Base-by-base conservation (phyloP, 2,329 filamentous ascomycete genomes). In the Orbilia brochopaga region DNA sequence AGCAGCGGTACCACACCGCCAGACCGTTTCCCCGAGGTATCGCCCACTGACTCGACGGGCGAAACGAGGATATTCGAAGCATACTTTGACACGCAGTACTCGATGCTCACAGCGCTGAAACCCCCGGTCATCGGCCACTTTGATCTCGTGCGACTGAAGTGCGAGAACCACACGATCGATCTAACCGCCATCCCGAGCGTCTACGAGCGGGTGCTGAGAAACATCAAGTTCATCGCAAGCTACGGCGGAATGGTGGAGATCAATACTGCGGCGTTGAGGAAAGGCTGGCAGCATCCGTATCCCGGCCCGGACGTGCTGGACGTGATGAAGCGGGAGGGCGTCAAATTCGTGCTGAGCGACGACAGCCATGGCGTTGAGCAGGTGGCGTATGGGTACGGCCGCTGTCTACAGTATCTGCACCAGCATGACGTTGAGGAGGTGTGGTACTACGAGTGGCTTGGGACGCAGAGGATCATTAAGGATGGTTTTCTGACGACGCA, bases 281-380 rank as follows among this genome's bases (percentile, higher is more conserved):
- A 99, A 82, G 94, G 93, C 3, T 85, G 97, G 80, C 85, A 82
- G 19, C 92, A 97, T 82, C 91, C 93, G 51, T 99, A 99, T 82
- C 94, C 94, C 0, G 87, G 87, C 73, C 84, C 85, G 60, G 83
- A 86, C 76, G 89, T 99, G 77, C 91, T 91, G 76, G 84, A 90
- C 84, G 88, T 90, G 76, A 79, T 80, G 6, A 83, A 90, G 76
- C 88, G 30, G 19, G 51, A 70, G 32, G 75, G 88, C 23, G 92
- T 94, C 23, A 86, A 85, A 70, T 96, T 97, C 80, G 95, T 91
- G 59, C 84, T 99, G 76, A 96, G 91, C 5, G 94, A 99, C 79
- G 94, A 99, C 80, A 96, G 92, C 79, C 94, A 99, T 81, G 90
- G 90, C 42, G 85, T 91, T 67, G 89, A 85, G 1, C 93, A 99